Base-by-base conservation (phyloP, 2,329 filamentous ascomycete species). In the Stromatinia cepivora region DNA sequence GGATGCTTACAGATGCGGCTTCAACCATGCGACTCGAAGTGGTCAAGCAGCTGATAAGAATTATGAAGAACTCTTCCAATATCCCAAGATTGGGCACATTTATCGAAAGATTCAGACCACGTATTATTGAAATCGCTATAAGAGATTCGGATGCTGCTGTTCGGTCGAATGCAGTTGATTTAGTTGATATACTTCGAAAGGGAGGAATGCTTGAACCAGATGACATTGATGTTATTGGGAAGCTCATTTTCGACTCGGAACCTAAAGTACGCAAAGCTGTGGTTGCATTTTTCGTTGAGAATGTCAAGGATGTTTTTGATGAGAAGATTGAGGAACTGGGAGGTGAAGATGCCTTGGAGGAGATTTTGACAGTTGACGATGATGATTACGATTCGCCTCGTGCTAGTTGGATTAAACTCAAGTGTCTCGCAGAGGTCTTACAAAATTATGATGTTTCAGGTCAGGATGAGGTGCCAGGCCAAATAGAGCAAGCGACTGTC, bases 81-180 rank as follows among this genome's bases (percentile, higher is more conserved):
- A 87, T 96, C 73, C 84, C 84, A 57, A 86, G 87, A 1, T 83
- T 99, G 66, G 91, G 93, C 69, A 92, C 93, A 70, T 99, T 98
- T 76, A 97, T 96, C 48, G 95, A 98, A 79, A 87, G 93, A 61
- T 99, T 98, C 80, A 87, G 94, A 62, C 84, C 90, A 8, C 89
- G 95, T 39, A 84, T 99, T 52, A 90, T 98, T 36, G 95, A 99
- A 81, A 97, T 99, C 83, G 94, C 94, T 0, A 92, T 91, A 9
- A 87, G 88, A 71, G 95, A 99, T 79, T 87, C 90, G 0, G 95
- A 99, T 74, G 83, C 91, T 20, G 86, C 85, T 66, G 93, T 98
- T 42, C 89, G 95, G 48, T 90, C 93, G 10, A 86, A 89, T 9
- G 90, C 92, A 11, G 91, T 99, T 61, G 88, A 92, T 66, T 86